phyloP scores from a whole-genome alignment of 768 basidiomycete genomes.

The Stropharia rugosoannulata region DNA sequence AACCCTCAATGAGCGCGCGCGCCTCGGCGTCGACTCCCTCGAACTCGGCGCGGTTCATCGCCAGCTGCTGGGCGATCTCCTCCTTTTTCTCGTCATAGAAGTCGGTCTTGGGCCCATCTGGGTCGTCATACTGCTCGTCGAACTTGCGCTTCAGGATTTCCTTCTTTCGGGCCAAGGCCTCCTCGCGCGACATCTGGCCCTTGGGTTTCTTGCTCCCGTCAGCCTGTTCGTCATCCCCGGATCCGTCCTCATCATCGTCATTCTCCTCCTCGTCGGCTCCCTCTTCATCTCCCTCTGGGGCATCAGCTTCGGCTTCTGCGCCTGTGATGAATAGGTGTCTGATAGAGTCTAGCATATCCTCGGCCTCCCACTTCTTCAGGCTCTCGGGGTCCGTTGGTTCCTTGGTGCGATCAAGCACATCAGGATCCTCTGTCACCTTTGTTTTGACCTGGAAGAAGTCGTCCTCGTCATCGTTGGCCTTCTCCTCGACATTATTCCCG shows the following conservation, averaged over 20 bases:
- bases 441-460: slow-evolving; percentile 73
- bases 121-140: slow-evolving; percentile 95
- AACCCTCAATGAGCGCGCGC: slow-evolving; percentile 86
- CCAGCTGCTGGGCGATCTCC: slow-evolving; percentile 82
- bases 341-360: slow-evolving; percentile 83
- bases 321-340: slow-evolving; percentile 91
- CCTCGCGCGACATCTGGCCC: slow-evolving; percentile 37
- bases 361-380: slow-evolving; percentile 79
- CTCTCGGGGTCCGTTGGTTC: slow-evolving; percentile 46
- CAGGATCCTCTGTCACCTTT: slow-evolving; percentile 37
- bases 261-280: slow-evolving; percentile 39
- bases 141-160: slow-evolving; percentile 92
- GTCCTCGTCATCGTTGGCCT: slow-evolving; percentile 51
- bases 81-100: slow-evolving; percentile 94
- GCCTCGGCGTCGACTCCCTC: slow-evolving; percentile 72
- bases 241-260: slow-evolving; percentile 32
- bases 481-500: slow-evolving; percentile 31
- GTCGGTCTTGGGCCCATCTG: slow-evolving; percentile 72
- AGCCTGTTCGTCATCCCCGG: slow-evolving; percentile 27
- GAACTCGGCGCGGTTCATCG: slow-evolving; percentile 85
- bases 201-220: slow-evolving; percentile 29
- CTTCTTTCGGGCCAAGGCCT: slow-evolving; percentile 80
- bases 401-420: slow-evolving; percentile 71
- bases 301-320: slow-evolving; percentile 35
- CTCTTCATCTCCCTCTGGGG: slow-evolving; percentile 38